Conservation (phyloP, 441 rosid genomes). For the Manihot esculenta region DNA sequence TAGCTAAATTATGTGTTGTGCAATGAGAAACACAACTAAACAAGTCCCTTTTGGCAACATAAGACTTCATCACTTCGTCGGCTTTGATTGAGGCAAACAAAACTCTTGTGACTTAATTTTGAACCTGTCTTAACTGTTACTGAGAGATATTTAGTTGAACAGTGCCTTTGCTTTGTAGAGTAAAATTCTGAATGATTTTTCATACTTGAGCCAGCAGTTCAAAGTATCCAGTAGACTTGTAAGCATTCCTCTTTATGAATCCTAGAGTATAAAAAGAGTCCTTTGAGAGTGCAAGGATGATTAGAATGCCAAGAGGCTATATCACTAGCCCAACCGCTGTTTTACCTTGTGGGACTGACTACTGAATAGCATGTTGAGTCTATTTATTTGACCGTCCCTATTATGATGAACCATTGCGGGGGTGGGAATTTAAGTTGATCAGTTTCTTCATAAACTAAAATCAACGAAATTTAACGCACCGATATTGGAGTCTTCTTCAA, state of each 20-base stretch:
- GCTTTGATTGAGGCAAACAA: background rate
- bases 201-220: background rate
- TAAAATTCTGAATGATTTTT: background rate
- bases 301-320: background rate
- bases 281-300: background rate
- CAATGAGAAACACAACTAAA: background rate
- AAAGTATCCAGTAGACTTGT: background rate
- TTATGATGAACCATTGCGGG: background rate
- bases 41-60: background rate
- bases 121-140: background rate
- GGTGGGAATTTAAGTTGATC: background rate
- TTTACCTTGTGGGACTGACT: conserved; percentile 3
- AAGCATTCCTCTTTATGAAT: background rate
- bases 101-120: background rate
- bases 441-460: too few relatives aligned
- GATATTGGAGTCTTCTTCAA: too few relatives aligned
- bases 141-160: background rate
- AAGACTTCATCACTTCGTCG: conserved; percentile 1
- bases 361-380: background rate
- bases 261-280: background rate
- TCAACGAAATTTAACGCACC: too few relatives aligned
- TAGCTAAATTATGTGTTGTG: background rate
- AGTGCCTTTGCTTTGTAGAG: background rate
- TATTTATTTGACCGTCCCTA: conserved; percentile 1
- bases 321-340: background rate